A percentile compares a stretch with the other conserved stretches of the same genome.
Conservation (phyloP, 768 basidiomycete genomes). For the Tylopilus rubrobrunneus region DNA sequence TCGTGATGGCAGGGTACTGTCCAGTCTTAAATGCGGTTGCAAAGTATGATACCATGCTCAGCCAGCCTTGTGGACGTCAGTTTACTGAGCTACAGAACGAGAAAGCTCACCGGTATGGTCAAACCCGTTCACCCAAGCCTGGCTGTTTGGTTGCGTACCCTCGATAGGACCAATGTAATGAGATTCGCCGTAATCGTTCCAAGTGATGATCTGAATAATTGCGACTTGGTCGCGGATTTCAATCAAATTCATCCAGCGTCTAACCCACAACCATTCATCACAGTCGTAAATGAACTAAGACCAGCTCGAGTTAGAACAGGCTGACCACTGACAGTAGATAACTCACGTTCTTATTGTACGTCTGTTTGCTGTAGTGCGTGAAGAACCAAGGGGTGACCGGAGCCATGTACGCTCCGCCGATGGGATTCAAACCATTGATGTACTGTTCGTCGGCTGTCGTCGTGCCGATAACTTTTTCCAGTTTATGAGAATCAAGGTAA, state of each 20-base stretch:
- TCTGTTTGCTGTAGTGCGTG: slow-evolving; percentile 64
- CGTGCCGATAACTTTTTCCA: slow-evolving; percentile 39
- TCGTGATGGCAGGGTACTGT: slow-evolving; percentile 49
- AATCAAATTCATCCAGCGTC: slow-evolving; percentile 66
- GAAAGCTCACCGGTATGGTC: slow-evolving; percentile 41
- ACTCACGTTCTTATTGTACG: slow-evolving; percentile 71
- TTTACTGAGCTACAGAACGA: neutral
- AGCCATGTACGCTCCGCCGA: slow-evolving; percentile 40
- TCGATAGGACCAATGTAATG: slow-evolving; percentile 77
- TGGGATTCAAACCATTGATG: slow-evolving; percentile 39
- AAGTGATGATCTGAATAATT: slow-evolving; percentile 59
- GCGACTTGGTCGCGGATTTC: slow-evolving; percentile 50
- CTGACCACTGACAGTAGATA: neutral
- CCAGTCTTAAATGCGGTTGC: slow-evolving; percentile 72
- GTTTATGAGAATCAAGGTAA: slow-evolving; percentile 20
- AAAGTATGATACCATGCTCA: slow-evolving; percentile 50
- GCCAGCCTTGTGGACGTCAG: neutral
- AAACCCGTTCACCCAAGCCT: slow-evolving; percentile 67
- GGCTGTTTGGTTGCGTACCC: slow-evolving; percentile 64
- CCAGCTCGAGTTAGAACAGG: neutral
- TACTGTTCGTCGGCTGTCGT: slow-evolving; percentile 54
- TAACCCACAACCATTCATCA: slow-evolving; percentile 63
- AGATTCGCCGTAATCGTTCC: slow-evolving; percentile 76
- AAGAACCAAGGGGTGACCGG: slow-evolving; percentile 77
- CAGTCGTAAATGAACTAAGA: slow-evolving; percentile 58